These are phyloP conservation scores for Quercus ilex DNA, from an alignment of 306 rosid genomes.

Conservation along the genomic window DNA sequence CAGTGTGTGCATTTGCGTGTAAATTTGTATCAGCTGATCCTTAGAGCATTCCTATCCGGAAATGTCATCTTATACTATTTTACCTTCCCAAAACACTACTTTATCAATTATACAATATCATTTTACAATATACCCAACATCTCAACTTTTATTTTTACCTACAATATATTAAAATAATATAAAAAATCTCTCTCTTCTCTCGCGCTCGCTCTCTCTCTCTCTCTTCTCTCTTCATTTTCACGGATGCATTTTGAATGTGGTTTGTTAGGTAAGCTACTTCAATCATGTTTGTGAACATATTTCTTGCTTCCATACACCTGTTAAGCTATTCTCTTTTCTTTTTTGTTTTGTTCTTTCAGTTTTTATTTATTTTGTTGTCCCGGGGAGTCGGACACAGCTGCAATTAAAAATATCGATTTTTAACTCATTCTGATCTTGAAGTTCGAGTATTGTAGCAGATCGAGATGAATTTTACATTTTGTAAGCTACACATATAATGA, in stretches of 20 bases:
- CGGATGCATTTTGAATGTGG: too few relatives aligned
- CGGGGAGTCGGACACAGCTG: not conserved
- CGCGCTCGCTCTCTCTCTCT: too few relatives aligned
- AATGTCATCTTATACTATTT: too few relatives aligned
- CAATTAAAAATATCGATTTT: not conserved
- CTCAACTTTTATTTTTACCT: too few relatives aligned
- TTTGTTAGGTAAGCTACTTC: not conserved
- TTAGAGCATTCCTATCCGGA: not conserved
- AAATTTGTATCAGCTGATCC: not conserved
- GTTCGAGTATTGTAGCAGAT: not conserved
- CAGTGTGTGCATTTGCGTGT: not conserved
- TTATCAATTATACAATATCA: too few relatives aligned
- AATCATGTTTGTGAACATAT: not conserved
- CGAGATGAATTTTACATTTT: not conserved
- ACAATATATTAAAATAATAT: too few relatives aligned
- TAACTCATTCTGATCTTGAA: not conserved
- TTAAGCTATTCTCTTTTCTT: not conserved
- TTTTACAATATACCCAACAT: too few relatives aligned
- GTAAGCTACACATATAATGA: not conserved
- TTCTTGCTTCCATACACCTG: not conserved
- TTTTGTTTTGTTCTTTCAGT: not conserved
- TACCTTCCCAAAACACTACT: too few relatives aligned
- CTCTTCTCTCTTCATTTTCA: not conserved
- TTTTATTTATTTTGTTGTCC: not conserved
- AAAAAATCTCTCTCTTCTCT: too few relatives aligned